phyloP scores from a whole-genome alignment of 495 filamentous ascomycete genomes.

The Hypoxylon intermedium region DNA sequence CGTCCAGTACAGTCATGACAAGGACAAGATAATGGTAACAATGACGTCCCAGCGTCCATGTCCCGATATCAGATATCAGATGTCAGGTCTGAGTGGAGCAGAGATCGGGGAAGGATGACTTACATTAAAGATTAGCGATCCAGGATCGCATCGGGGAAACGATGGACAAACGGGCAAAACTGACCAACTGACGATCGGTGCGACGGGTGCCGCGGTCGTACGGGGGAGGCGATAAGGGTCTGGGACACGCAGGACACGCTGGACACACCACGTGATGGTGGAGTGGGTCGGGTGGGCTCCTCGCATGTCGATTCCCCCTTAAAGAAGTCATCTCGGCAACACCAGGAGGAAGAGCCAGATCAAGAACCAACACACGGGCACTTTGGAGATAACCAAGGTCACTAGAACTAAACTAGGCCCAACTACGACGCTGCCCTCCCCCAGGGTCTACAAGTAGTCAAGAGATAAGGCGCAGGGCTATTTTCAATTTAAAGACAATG shows the following conservation, averaged over 20 bases:
- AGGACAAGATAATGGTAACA: background rate
- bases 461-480: conserved; percentile 9
- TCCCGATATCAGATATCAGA: too few relatives aligned
- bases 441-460: background rate
- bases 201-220: too few relatives aligned
- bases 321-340: conserved; percentile 11
- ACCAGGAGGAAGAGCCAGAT: background rate
- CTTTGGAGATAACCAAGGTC: conserved; percentile 13
- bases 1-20: too few relatives aligned
- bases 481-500: conserved; percentile 8
- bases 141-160: too few relatives aligned
- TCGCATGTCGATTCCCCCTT: conserved; percentile 3
- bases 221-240: too few relatives aligned
- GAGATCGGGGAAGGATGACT: too few relatives aligned
- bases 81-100: too few relatives aligned
- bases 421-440: background rate
- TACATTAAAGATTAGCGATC: too few relatives aligned
- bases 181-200: too few relatives aligned
- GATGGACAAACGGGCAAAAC: too few relatives aligned
- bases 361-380: background rate
- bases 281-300: background rate
- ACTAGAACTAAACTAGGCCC: conserved; percentile 4
- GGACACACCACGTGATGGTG: background rate
- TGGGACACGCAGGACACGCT: too few relatives aligned
- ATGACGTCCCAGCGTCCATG: too few relatives aligned